Evolutionary conservation across 352 stramenopile genomes (phyloP).

Genomic region (Pythium biforme): DNA sequence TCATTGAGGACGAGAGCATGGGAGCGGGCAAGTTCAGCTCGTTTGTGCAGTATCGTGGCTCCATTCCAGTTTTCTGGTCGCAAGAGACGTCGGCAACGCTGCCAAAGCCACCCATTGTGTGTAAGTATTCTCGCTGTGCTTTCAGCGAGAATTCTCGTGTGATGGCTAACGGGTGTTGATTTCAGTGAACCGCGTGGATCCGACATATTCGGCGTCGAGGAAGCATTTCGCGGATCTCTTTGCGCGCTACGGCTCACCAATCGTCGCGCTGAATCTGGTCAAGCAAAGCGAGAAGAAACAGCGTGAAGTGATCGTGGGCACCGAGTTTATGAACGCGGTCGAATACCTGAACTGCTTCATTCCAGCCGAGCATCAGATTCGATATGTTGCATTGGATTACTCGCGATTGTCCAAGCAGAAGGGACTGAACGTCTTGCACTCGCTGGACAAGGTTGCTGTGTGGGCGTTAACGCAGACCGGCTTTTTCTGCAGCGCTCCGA

Average conservation of each 20-base stretch:
- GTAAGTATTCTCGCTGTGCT: no score
- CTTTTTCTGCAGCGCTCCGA: conserved; percentile 95
- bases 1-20: conserved; percentile 90
- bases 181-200: conserved; percentile 93
- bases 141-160: no score
- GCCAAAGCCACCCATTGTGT: conserved; percentile 97
- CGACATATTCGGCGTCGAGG: conserved; percentile 94
- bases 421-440: conserved; percentile 92
- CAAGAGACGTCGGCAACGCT: conserved; percentile 98
- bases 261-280: conserved; percentile 98
- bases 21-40: conserved; percentile 92
- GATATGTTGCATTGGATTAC: conserved; percentile 97
- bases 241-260: conserved; percentile 94
- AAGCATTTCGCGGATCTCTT: conserved; percentile 95
- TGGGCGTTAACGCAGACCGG: conserved; percentile 97
- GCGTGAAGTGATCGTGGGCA: conserved; percentile 97
- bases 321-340: conserved; percentile 97
- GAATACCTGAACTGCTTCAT: conserved; percentile 98
- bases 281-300: conserved; percentile 97
- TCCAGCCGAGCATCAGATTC: conserved; percentile 91
- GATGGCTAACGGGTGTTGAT: no score
- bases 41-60: conserved; percentile 98
- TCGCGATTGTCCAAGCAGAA: conserved; percentile 93
- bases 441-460: conserved; percentile 93
- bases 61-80: conserved; percentile 99